phyloP scores from a whole-genome alignment of 768 basidiomycete genomes.

The Gloeophyllum trabeum region DNA sequence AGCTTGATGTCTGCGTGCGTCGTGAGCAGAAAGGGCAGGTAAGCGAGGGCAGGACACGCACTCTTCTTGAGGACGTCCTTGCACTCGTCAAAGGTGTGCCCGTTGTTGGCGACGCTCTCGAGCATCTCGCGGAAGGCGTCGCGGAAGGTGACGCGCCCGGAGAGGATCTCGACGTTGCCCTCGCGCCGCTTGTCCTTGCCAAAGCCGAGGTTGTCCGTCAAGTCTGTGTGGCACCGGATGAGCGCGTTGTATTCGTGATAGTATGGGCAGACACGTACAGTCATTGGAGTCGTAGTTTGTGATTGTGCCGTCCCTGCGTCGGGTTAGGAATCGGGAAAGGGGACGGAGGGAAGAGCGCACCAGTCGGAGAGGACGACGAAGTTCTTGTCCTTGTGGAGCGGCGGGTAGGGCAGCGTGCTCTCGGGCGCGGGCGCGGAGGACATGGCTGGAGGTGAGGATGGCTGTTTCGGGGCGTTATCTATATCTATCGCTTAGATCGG shows the following conservation, averaged over 20 bases:
- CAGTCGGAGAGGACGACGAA: constrained; percentile 89
- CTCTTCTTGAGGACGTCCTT: constrained; percentile 64
- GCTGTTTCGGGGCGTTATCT: no score
- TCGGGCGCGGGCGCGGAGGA: constrained; percentile 28
- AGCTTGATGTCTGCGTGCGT: constrained; percentile 59
- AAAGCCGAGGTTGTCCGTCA: constrained; percentile 87
- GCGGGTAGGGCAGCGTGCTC: constrained; percentile 73
- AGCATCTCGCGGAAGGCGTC: constrained; percentile 88
- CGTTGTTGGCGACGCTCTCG: constrained; percentile 60
- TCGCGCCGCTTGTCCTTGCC: constrained; percentile 64
- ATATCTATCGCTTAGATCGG: no score
- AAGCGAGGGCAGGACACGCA: constrained; percentile 22
- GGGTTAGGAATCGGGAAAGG: not conserved
- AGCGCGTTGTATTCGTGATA: not conserved
- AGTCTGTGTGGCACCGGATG: constrained; percentile 30
- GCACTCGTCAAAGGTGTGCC: constrained; percentile 80
- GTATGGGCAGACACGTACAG: constrained; percentile 34
- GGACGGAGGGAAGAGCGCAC: constrained; percentile 31
- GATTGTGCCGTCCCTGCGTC: constrained; percentile 81
- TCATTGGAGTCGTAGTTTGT: constrained; percentile 91
- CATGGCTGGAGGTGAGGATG: no score
- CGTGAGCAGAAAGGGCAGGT: constrained; percentile 6
- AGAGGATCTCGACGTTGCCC: constrained; percentile 63
- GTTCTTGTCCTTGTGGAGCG: constrained; percentile 66
- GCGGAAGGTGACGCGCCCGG: constrained; percentile 26